Evolutionary conservation across 257 asterid species (phyloP).

Genomic region (Solanum piurae): DNA sequence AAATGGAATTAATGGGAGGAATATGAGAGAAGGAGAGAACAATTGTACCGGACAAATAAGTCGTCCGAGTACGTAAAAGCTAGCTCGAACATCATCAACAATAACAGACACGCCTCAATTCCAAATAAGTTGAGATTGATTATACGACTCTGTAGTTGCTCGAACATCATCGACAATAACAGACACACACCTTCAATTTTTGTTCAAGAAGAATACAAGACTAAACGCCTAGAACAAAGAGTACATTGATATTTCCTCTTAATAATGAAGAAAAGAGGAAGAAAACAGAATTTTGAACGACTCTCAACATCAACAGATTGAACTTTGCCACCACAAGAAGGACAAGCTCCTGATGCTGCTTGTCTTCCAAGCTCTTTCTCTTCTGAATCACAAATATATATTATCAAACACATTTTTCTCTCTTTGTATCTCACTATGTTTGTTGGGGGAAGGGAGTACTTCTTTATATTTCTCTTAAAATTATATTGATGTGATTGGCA

Average conservation of each 20-base stretch:
- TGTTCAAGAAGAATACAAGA: slow-evolving; percentile 20
- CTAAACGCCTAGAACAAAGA: slow-evolving; percentile 39
- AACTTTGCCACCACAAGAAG: slow-evolving; percentile 55
- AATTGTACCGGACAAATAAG: neutral
- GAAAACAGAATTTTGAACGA: slow-evolving; percentile 25
- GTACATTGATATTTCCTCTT: slow-evolving; percentile 49
- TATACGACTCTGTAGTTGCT: neutral
- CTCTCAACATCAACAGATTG: slow-evolving; percentile 37
- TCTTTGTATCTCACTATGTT: neutral
- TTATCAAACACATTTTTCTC: slow-evolving; percentile 18
- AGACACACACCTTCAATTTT: neutral
- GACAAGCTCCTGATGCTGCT: slow-evolving; percentile 43
- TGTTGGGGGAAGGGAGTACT: neutral
- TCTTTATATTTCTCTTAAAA: neutral
- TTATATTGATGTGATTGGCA: neutral
- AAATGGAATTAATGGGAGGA: too few species aligned
- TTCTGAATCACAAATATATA: slow-evolving; percentile 33
- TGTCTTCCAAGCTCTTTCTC: slow-evolving; percentile 46
- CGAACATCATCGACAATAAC: neutral
- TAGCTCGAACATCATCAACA: neutral
- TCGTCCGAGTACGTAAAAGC: neutral
- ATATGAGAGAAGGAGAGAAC: neutral
- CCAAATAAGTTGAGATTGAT: neutral
- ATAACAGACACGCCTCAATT: neutral
- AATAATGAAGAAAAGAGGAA: slow-evolving; percentile 40